Conservation (phyloP, 208 protist genomes). For the Spongospora subterranea region DNA sequence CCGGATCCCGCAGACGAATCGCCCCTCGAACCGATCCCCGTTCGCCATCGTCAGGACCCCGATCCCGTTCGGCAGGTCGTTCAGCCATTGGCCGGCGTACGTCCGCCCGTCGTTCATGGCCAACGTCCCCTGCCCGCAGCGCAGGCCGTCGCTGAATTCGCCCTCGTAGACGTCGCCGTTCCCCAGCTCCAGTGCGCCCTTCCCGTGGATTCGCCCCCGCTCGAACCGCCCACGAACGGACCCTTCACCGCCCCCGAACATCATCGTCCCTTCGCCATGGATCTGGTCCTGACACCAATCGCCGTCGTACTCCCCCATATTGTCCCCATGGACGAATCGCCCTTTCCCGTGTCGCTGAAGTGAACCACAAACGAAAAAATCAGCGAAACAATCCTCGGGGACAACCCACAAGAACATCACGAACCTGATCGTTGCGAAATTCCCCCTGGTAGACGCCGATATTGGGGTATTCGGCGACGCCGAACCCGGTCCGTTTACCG, state of each 20-base stretch:
- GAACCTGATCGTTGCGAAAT: background rate
- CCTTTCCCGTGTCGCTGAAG: background rate
- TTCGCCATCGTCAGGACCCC: conserved; percentile 45
- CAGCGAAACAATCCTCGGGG: background rate
- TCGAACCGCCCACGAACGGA: background rate
- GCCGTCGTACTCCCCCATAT: conserved; percentile 3
- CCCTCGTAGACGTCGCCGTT: conserved; percentile 55
- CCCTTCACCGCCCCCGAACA: background rate
- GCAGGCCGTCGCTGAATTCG: conserved; percentile 55
- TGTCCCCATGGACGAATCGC: background rate
- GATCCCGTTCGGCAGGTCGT: conserved; percentile 52
- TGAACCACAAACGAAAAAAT: too few relatives aligned
- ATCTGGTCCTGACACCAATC: background rate
- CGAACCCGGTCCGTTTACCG: background rate
- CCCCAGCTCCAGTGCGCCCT: background rate
- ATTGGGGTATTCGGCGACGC: background rate
- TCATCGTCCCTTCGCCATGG: background rate
- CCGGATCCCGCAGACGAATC: background rate
- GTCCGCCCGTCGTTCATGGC: conserved; percentile 25
- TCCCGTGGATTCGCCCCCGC: background rate
- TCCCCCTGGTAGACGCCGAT: background rate
- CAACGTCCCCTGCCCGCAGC: conserved; percentile 49
- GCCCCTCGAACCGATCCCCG: conserved; percentile 54
- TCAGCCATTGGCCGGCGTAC: conserved; percentile 57
- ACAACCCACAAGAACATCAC: too few relatives aligned